Percentiles rank a stretch among this genome's conserved stretches.
phyloP scores from a whole-genome alignment of 2,329 filamentous ascomycete genomes.

The Pseudohalonectria lignicola region DNA sequence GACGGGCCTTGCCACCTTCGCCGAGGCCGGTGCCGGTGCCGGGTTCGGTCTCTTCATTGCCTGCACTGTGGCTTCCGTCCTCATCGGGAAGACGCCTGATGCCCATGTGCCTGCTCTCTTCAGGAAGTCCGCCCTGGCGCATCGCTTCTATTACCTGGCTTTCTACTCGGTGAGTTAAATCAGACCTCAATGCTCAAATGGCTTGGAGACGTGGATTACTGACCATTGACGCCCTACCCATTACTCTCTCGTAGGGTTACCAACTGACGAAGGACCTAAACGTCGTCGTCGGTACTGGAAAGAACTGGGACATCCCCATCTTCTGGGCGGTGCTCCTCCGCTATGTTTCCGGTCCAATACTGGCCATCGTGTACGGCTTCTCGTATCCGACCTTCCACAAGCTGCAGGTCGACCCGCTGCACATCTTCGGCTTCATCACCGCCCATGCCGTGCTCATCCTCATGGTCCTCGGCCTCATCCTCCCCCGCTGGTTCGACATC shows the following conservation, averaged over 20 bases:
- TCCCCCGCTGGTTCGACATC: constrained; percentile 41
- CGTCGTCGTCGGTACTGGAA: constrained; percentile 36
- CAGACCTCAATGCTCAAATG: constrained; percentile 2
- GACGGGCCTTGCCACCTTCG: neutral
- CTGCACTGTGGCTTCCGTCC: constrained; percentile 23
- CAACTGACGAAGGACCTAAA: constrained; percentile 46
- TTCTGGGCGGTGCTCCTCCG: constrained; percentile 39
- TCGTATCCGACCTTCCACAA: constrained; percentile 37
- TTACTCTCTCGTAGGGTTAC: constrained; percentile 35
- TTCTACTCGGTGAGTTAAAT: constrained; percentile 42
- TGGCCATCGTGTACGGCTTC: constrained; percentile 40
- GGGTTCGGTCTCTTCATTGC: constrained; percentile 41
- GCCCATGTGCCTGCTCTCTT: constrained; percentile 28
- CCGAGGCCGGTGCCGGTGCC: constrained; percentile 28
- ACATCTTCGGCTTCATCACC: constrained; percentile 37
- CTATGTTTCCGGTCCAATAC: constrained; percentile 35
- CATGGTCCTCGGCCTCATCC: constrained; percentile 34
- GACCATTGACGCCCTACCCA: neutral
- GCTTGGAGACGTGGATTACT: too few relatives aligned
- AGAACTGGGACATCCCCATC: constrained; percentile 43
- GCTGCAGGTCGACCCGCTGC: constrained; percentile 35
- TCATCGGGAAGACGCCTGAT: constrained; percentile 30
- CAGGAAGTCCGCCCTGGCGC: constrained; percentile 21
- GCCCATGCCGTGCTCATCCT: constrained; percentile 33
- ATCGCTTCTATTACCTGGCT: constrained; percentile 38